Base-by-base conservation (phyloP, 176 grass and related monocot genomes). In the Zea luxurians region DNA sequence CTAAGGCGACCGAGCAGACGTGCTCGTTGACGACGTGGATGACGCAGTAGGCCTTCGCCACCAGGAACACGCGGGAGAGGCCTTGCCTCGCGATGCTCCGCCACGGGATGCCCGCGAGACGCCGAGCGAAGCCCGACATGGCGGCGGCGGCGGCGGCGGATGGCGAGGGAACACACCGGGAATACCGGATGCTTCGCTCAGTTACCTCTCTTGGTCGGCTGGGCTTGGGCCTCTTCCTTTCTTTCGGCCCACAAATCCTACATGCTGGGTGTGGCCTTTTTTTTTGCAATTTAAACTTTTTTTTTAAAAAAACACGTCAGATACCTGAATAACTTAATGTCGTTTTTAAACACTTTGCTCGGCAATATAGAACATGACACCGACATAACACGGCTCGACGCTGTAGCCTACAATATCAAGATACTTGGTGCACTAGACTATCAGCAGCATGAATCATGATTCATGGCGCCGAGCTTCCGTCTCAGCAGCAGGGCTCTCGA, bases 61-160 rank as follows among this genome's bases (percentile, higher is more conserved):
- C 44, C 49, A 90, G 44, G 59, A 70, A 21, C 2, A 10, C 36
- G 47, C 61, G 54, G 8, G 72, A 69, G 37, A 69, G 1, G 38
- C 83, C 74, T 0, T 86, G 85, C 11, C 57, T 75, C 9, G 48
- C 48, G 36, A 89, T 17, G 73, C 9, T 46, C 42, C 91, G 80
- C 95, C 91, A 94, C 35, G 91, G 91, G 44, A 94, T 0, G 37
- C 20, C 65, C 3, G 43, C 49, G 16, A 94, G 18, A 20, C 89
- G 93, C 8, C 68, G 79, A 16, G 43, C 6, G 67, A 72, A 78
- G 11, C 66, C 42, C 74, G 76, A 65, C 79, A 93, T 71, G 13
- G 48, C 75, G 57, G 68, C 70, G 83, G 77, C 79, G 68, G 58
- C 66, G 62, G 69, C 50, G 77, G 2, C 60, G 55, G 21, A n/a